Percentiles rank a stretch among this genome's conserved stretches.
Evolutionary conservation across 176 grass and related monocot genomes (phyloP).

Genomic region (Oryza rufipogon): DNA sequence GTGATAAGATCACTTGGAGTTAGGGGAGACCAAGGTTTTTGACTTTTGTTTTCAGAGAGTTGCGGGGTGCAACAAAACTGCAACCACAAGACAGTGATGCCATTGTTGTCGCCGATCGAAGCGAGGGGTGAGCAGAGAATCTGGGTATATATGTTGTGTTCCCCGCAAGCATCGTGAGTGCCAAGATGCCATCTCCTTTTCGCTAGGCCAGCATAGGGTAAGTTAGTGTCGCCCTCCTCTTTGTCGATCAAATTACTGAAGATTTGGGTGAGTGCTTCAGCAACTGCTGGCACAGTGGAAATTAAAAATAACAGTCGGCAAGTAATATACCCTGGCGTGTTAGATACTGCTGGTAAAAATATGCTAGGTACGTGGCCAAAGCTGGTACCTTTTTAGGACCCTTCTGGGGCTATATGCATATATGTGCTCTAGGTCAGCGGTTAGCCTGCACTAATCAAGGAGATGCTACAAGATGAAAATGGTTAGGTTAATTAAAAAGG

Average conservation of each 20-base stretch:
- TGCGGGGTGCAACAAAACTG: slow-evolving; percentile 5
- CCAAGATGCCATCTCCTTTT: slow-evolving; percentile 46
- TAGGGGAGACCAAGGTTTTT: slow-evolving; percentile 29
- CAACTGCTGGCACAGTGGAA: slow-evolving; percentile 20
- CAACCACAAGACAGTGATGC: slow-evolving; percentile 36
- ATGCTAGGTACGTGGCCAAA: slow-evolving; percentile 13
- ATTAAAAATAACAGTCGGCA: background rate
- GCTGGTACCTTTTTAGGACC: background rate
- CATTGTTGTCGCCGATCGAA: slow-evolving; percentile 30
- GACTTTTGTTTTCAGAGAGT: background rate
- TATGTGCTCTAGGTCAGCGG: background rate
- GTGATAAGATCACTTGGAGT: slow-evolving; percentile 18
- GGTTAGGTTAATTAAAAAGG: slow-evolving; percentile 28
- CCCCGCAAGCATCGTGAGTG: slow-evolving; percentile 49
- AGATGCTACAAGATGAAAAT: slow-evolving; percentile 20
- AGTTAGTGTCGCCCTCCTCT: slow-evolving; percentile 35
- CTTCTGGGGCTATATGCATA: background rate
- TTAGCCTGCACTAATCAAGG: slow-evolving; percentile 22
- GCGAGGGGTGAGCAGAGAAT: slow-evolving; percentile 38
- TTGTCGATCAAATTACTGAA: slow-evolving; percentile 22
- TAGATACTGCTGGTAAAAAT: background rate
- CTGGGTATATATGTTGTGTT: slow-evolving; percentile 47
- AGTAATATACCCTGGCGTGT: background rate
- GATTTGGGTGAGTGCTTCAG: background rate
- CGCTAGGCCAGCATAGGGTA: slow-evolving; percentile 28